A percentile compares a stretch with the other conserved stretches of the same genome.
These are phyloP conservation scores for Neonectria ditissima DNA, from an alignment of 2,329 filamentous ascomycete species.

Conservation along the genomic window DNA sequence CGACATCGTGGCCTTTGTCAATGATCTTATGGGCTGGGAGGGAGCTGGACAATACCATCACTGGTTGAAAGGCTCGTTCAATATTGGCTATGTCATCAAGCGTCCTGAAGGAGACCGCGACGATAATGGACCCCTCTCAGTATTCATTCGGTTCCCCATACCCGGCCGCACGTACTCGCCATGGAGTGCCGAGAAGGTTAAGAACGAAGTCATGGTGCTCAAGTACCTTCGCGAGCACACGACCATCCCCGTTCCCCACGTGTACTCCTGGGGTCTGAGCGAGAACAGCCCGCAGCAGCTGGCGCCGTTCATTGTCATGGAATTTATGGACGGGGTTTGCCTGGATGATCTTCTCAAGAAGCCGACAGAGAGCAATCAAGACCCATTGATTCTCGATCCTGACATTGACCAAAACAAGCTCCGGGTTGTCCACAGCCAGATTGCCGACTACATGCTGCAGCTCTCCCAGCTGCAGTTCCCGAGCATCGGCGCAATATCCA, in stretches of 20 bases:
- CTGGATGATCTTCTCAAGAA: constrained; percentile 33
- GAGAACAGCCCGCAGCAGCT: constrained; percentile 6
- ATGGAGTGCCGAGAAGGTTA: constrained; percentile 15
- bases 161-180: constrained; percentile 8
- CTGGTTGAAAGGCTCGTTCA: constrained; percentile 4
- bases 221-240: constrained; percentile 12
- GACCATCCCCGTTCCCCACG: constrained; percentile 5
- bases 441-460: constrained; percentile 40
- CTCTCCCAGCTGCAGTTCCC: constrained; percentile 49
- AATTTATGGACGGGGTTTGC: not conserved
- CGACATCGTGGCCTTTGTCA: constrained; percentile 14
- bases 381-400: constrained; percentile 32
- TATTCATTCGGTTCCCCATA: constrained; percentile 8
- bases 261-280: constrained; percentile 1
- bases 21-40: constrained; percentile 7
- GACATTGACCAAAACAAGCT: constrained; percentile 34
- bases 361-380: constrained; percentile 37
- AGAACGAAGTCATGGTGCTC: constrained; percentile 10
- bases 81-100: not conserved
- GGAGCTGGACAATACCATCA: constrained; percentile 2
- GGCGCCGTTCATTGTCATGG: not conserved
- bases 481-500: constrained; percentile 51
- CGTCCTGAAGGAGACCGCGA: not conserved
- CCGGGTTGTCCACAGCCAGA: constrained; percentile 38
- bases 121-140: not conserved